Conservation (phyloP, 2,329 filamentous ascomycete species). For the Beauveria scarabaeidicola region DNA sequence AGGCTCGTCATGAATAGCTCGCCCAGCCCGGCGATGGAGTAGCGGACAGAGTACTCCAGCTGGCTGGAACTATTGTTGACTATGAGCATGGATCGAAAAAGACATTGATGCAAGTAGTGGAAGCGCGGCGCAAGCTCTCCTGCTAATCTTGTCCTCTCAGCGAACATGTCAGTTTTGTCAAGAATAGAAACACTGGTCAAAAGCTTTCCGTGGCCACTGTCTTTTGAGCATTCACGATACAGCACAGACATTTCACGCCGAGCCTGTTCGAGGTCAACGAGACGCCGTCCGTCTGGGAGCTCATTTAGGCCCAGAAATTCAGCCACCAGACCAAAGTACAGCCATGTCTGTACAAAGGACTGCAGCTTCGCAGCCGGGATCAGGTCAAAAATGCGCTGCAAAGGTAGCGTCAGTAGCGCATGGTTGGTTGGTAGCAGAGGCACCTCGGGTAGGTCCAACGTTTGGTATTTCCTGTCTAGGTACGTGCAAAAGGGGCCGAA, state of each 20-base stretch:
- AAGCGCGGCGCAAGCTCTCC: slow-evolving; percentile 12
- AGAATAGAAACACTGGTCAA: slow-evolving; percentile 3
- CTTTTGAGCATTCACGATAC: slow-evolving; percentile 10
- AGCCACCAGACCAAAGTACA: slow-evolving; percentile 24
- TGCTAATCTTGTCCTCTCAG: slow-evolving; percentile 10
- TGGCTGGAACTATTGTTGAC: slow-evolving; percentile 13
- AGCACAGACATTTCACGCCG: slow-evolving; percentile 13
- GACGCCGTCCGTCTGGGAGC: slow-evolving; percentile 9
- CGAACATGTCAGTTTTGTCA: neutral
- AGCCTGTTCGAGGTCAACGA: slow-evolving; percentile 11
- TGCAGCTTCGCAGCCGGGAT: slow-evolving; percentile 17
- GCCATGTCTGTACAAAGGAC: slow-evolving; percentile 24
- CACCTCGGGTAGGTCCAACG: slow-evolving; percentile 7
- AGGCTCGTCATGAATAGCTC: slow-evolving; percentile 18
- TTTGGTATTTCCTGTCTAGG: slow-evolving; percentile 14
- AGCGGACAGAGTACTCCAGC: slow-evolving; percentile 19
- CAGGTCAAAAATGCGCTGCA: slow-evolving; percentile 11
- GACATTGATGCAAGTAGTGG: slow-evolving; percentile 15
- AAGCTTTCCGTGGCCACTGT: slow-evolving; percentile 1
- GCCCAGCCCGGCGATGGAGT: slow-evolving; percentile 21
- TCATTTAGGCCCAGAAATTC: slow-evolving; percentile 23
- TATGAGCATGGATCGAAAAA: slow-evolving; percentile 15
- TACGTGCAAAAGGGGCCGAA: slow-evolving; percentile 20
- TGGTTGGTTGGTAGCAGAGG: slow-evolving; percentile 13
- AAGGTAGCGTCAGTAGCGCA: neutral